Conservation (phyloP, 2,329 filamentous ascomycete species). For the Fusarium sp. region DNA sequence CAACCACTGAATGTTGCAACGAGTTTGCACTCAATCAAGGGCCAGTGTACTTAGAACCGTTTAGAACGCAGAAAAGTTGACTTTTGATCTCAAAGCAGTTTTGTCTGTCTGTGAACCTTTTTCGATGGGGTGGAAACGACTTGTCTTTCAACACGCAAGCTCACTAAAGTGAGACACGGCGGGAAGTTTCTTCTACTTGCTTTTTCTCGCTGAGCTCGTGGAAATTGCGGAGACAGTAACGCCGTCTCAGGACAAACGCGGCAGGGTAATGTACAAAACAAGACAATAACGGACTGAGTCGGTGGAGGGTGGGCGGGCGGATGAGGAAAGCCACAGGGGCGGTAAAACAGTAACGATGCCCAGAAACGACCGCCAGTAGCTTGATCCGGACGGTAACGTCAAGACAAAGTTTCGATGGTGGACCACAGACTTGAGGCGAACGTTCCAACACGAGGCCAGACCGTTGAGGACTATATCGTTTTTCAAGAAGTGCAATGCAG, state of each 20-base stretch:
- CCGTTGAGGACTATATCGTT: conserved; percentile 43
- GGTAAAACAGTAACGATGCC: conserved; percentile 28
- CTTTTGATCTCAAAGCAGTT: conserved; percentile 32
- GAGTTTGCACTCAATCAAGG: conserved; percentile 28
- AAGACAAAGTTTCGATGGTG: conserved; percentile 38
- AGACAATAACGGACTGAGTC: conserved; percentile 37
- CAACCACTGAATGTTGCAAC: conserved; percentile 35
- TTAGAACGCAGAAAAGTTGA: conserved; percentile 31
- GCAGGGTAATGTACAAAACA: conserved; percentile 34
- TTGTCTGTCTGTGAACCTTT: conserved; percentile 32
- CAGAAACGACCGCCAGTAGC: conserved; percentile 38
- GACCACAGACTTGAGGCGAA: conserved; percentile 37
- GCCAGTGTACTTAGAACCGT: conserved; percentile 25
- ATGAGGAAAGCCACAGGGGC: conserved; percentile 37
- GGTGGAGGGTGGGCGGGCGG: conserved; percentile 37
- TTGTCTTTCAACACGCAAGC: conserved; percentile 39
- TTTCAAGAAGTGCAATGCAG: conserved; percentile 31
- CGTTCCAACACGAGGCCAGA: conserved; percentile 45
- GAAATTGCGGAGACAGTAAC: conserved; percentile 42
- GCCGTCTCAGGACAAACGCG: conserved; percentile 33
- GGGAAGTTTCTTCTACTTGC: conserved; percentile 41
- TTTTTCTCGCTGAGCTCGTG: conserved; percentile 45
- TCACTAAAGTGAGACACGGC: conserved; percentile 44
- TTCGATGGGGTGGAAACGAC: conserved; percentile 20
- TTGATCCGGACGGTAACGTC: conserved; percentile 39